phyloP scores from a whole-genome alignment of 164 flowering plant genomes.

The Magnolia officinalis region DNA sequence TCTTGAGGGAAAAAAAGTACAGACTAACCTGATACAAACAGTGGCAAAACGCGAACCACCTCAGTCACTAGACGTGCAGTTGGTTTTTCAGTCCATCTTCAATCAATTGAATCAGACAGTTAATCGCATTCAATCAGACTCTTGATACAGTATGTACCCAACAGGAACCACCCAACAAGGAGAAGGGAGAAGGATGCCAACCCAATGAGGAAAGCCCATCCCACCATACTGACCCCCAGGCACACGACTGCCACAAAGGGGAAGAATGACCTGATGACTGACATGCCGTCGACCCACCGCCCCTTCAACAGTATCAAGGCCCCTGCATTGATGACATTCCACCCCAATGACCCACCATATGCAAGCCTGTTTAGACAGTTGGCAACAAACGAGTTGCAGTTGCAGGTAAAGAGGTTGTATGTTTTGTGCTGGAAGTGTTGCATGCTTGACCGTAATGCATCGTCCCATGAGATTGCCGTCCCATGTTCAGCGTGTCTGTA shows the following conservation, averaged over 20 bases:
- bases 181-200: constrained; percentile 58
- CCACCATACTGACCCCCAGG: constrained; percentile 59
- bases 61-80: too few species aligned
- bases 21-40: too few species aligned
- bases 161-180: constrained; percentile 64
- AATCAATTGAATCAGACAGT: neutral
- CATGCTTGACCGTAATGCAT: constrained; percentile 51
- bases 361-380: constrained; percentile 71
- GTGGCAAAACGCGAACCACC: too few species aligned
- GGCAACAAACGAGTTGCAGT: constrained; percentile 81
- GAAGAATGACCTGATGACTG: constrained; percentile 61
- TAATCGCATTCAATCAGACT: constrained; percentile 44
- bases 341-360: constrained; percentile 61
- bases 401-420: constrained; percentile 89
- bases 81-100: too few species aligned
- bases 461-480: constrained; percentile 78
- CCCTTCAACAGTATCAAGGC: constrained; percentile 61
- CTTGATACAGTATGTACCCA: constrained; percentile 56
- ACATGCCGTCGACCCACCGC: constrained; percentile 58
- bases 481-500: constrained; percentile 70
- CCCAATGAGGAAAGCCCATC: constrained; percentile 79
- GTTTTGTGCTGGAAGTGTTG: constrained; percentile 65
- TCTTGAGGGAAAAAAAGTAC: too few species aligned
- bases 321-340: constrained; percentile 84
- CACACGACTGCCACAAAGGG: constrained; percentile 58